phyloP scores from a whole-genome alignment of 805 yeast species.

The Priceomyces haplophilus region DNA sequence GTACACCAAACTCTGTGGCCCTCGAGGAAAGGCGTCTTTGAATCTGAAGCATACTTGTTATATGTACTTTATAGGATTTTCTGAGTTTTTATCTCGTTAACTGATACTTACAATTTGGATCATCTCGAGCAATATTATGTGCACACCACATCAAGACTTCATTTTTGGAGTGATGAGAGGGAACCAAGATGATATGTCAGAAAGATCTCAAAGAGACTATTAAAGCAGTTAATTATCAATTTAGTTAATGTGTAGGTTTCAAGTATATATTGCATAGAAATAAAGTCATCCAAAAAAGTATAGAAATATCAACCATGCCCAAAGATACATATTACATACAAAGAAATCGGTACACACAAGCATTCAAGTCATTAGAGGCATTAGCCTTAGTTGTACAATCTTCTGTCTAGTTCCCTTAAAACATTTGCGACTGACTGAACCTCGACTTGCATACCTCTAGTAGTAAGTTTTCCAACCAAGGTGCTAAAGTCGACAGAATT shows the following conservation, averaged over 20 bases:
- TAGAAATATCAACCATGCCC: not conserved
- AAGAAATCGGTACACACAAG: not conserved
- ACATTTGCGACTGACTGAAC: conserved; percentile 88
- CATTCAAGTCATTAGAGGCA: not conserved
- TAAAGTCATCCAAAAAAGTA: not conserved
- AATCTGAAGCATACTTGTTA: not conserved
- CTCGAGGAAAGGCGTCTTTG: not conserved
- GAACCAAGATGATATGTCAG: too few relatives aligned
- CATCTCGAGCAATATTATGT: too few relatives aligned
- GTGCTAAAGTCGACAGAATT: conserved; percentile 69
- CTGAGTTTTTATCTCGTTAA: too few relatives aligned
- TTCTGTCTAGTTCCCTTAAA: conserved; percentile 73
- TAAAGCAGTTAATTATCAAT: too few relatives aligned
- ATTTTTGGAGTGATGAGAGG: too few relatives aligned
- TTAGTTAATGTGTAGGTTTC: too few relatives aligned
- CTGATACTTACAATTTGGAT: too few relatives aligned
- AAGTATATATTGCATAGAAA: too few relatives aligned
- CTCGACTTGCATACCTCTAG: conserved; percentile 87
- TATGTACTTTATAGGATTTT: too few relatives aligned
- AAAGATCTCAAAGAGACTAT: too few relatives aligned
- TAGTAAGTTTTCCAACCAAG: conserved; percentile 69
- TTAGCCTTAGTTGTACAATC: conserved; percentile 44
- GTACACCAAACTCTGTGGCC: not conserved
- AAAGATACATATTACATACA: not conserved
- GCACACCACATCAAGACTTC: too few relatives aligned